Evolutionary conservation across 495 filamentous ascomycete genomes (phyloP), one percentile per base, ranked within the genome.

Genomic region (Daldinia caldariorum): DNA sequence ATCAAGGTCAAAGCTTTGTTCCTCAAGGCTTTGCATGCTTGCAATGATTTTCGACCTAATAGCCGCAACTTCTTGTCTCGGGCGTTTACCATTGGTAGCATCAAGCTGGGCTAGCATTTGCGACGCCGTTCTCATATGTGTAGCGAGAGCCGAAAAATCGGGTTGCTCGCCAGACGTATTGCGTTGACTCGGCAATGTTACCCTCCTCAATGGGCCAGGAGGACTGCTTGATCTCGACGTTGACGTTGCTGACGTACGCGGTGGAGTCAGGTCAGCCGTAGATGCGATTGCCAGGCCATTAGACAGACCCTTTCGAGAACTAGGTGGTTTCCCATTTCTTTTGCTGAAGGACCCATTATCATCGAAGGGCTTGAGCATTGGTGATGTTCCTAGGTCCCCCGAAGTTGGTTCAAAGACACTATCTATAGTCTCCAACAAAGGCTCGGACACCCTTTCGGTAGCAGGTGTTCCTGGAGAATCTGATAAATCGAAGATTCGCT

Each of bases 11-110:
- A 93, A 93, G 74, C 85, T 91, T 74, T 93, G 89, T 75, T 93
- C 90, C 73, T 93, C 90, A n/a, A 93, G 83, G 72, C 80, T 90
- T 70, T 93, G 90, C 90, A 93, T 93, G 77, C 90, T 92, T 2
- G 91, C 91, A 67, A 93, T 93, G 69, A 93, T 93, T 78, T 89
- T 89, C 12, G 89, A 86, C 66, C 89, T 82, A 76, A 93, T 93
- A 26, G 89, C 90, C 8, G 88, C 90, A 8, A 93, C 90, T 75
- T 93, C 91, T 41, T 86, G 83, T 67, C 83, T 87, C 14, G 90
- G 90, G 34, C 91, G 79, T 71, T 92, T 93, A 3, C 88, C 87
- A 68, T 88, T 86, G 26, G 89, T 92, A 1, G 89, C 84, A 58
- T 92, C 90, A 41, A 93, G 84, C 73, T 93, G 90, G 13, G 90